phyloP scores from a whole-genome alignment of 495 filamentous ascomycete genomes.

The Xeromyces bisporus region DNA sequence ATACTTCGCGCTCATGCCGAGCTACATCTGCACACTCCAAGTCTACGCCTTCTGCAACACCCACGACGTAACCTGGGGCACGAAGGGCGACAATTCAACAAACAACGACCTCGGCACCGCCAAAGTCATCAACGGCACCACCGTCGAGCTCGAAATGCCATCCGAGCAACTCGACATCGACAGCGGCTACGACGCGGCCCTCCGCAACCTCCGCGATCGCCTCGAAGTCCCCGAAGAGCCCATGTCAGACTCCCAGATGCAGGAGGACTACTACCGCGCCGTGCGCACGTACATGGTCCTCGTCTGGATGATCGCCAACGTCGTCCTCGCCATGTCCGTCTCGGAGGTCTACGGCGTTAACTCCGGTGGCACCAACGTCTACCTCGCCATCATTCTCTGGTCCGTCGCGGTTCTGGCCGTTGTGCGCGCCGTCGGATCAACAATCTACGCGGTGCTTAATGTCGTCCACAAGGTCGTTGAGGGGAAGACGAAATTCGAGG shows the following conservation, averaged over 20 bases:
- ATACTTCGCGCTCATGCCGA: constrained; percentile 83
- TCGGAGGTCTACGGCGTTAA: constrained; percentile 63
- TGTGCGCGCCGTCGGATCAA: constrained; percentile 68
- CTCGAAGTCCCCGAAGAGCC: constrained; percentile 54
- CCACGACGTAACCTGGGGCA: constrained; percentile 98
- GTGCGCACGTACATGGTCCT: constrained; percentile 98
- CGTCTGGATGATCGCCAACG: constrained; percentile 88
- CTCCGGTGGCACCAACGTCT: constrained; percentile 65
- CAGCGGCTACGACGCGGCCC: constrained; percentile 88
- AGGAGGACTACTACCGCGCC: constrained; percentile 96
- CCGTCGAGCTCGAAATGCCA: constrained; percentile 78
- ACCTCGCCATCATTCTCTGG: constrained; percentile 89
- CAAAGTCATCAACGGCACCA: constrained; percentile 48
- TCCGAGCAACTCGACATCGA: constrained; percentile 97
- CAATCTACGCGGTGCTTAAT: constrained; percentile 66
- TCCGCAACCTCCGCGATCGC: constrained; percentile 88
- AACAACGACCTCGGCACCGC: constrained; percentile 83
- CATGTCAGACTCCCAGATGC: constrained; percentile 60
- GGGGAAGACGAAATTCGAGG: constrained; percentile 51
- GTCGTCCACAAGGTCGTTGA: constrained; percentile 72
- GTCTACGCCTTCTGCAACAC: constrained; percentile 99
- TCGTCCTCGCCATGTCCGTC: constrained; percentile 82
- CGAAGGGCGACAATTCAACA: constrained; percentile 93
- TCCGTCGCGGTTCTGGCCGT: constrained; percentile 69
- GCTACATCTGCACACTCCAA: constrained; percentile 92